Conservation (phyloP, 2,329 filamentous ascomycete species). For the Diaporthe australafricana region DNA sequence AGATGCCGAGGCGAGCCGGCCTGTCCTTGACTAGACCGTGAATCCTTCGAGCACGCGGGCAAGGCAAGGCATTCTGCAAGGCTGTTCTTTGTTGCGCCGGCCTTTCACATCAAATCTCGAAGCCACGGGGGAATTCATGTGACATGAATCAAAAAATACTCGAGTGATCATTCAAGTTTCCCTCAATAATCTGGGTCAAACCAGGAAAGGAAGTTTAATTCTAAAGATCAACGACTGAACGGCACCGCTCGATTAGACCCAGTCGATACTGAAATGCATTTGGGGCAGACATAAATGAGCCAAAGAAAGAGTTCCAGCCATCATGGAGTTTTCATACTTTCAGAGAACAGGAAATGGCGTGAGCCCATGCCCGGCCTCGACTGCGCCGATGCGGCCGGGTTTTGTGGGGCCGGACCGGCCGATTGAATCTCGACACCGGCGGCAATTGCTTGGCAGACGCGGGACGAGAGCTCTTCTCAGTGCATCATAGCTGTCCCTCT, state of each 20-base stretch:
- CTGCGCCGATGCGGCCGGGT: background rate
- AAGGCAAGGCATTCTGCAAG: background rate
- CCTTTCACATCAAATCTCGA: background rate
- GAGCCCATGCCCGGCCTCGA: background rate
- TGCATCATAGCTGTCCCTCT: background rate
- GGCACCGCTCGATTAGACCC: background rate
- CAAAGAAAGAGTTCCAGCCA: no score
- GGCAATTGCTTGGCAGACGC: background rate
- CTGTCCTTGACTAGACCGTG: background rate
- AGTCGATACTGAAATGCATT: background rate
- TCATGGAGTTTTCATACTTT: background rate
- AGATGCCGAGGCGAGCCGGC: slow-evolving; percentile 7
- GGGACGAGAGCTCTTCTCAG: background rate
- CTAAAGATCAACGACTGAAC: no score
- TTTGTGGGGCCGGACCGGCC: background rate
- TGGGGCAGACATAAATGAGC: no score
- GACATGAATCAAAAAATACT: no score
- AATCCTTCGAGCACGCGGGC: background rate
- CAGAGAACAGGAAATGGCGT: no score
- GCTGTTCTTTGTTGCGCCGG: background rate
- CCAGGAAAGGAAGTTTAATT: background rate
- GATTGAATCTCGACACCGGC: background rate
- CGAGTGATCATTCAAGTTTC: no score
- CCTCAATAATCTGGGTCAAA: background rate
- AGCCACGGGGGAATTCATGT: background rate